Conservation (phyloP, 306 rosid species). For the Geum urbanum region DNA sequence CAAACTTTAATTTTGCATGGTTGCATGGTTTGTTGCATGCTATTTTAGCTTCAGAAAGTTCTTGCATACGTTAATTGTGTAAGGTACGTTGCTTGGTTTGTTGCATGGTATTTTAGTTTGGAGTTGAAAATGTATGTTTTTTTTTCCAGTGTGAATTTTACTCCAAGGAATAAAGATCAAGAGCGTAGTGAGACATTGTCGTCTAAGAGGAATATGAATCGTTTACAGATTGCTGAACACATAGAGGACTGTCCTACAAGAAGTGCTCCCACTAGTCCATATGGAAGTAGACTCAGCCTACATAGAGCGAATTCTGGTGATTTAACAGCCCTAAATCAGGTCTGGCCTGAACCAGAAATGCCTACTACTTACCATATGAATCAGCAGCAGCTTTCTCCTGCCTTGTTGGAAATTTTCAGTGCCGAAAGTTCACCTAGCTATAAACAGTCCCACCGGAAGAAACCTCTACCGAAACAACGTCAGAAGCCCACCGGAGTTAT, state of each 20-base stretch:
- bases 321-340: conserved; percentile 42
- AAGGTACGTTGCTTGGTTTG: neutral
- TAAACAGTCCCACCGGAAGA: conserved; percentile 48
- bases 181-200: conserved; percentile 32
- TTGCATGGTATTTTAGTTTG: neutral
- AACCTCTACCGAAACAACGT: conserved; percentile 29
- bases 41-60: no score
- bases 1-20: no score
- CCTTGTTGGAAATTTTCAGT: conserved; percentile 45
- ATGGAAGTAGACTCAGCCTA: conserved; percentile 51
- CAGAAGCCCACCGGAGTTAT: conserved; percentile 32
- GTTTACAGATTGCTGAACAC: conserved; percentile 18
- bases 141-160: conserved; percentile 44
- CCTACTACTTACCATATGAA: conserved; percentile 22
- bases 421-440: conserved; percentile 60
- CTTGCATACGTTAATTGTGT: no score
- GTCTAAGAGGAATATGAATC: conserved; percentile 21
- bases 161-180: conserved; percentile 28
- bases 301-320: conserved; percentile 38
- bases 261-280: conserved; percentile 71
- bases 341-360: conserved; percentile 86
- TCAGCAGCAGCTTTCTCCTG: conserved; percentile 33
- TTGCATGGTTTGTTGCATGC: no score
- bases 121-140: neutral
- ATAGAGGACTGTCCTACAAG: conserved; percentile 39